Percentiles rank a stretch among this genome's conserved stretches.
phyloP scores from a whole-genome alignment of 2,329 filamentous ascomycete genomes.

The Penicillium sp. region DNA sequence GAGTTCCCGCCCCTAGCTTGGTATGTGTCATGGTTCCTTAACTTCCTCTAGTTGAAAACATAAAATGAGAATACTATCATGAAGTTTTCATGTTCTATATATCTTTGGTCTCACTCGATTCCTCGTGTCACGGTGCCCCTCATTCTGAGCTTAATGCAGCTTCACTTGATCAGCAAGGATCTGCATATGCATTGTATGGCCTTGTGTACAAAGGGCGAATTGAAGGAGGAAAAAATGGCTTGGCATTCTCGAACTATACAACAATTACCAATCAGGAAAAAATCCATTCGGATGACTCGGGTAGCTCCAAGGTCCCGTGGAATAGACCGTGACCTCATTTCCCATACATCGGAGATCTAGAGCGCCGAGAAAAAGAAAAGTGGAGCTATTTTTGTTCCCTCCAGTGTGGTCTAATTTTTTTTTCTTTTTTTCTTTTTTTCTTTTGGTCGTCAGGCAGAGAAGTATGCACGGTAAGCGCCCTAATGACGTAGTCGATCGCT shows the following conservation, averaged over 20 bases:
- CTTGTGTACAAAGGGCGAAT: not conserved
- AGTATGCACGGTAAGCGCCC: not conserved
- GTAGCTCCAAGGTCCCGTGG: conserved; percentile 1
- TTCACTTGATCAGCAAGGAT: not conserved
- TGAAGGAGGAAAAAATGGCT: not conserved
- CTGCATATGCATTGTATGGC: not conserved
- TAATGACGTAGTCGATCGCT: conserved; percentile 26
- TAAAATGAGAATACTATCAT: not conserved
- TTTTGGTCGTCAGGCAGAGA: not conserved
- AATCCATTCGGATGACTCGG: conserved; percentile 18
- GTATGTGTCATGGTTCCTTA: not conserved
- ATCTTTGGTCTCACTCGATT: not conserved
- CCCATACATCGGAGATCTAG: not conserved
- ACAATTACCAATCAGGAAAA: not conserved
- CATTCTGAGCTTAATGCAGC: not conserved
- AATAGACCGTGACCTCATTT: conserved; percentile 11
- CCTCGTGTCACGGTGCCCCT: not conserved
- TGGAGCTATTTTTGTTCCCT: not conserved
- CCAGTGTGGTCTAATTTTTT: not conserved
- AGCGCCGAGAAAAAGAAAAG: not conserved
- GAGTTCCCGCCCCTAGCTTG: not conserved
- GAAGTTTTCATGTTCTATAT: not conserved
- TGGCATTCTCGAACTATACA: not conserved
- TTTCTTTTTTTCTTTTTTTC: not conserved
- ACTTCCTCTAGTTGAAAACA: not conserved